Conservation (phyloP, 129 eudicot genomes). For the Helianthus annuus region HanXRQr2.0-SUNRISE NC_035439.2:134947373-134947872, state of each 20-base stretch:
- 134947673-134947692: slow-evolving; percentile 58
- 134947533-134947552: slow-evolving; percentile 62
- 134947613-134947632: slow-evolving; percentile 55
- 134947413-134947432: slow-evolving; percentile 53
- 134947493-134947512: slow-evolving; percentile 55
- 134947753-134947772: slow-evolving; percentile 55
- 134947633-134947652: slow-evolving; percentile 67
- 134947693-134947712: slow-evolving; percentile 52
- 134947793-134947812: slow-evolving; percentile 45
- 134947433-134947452: slow-evolving; percentile 58
- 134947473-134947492: slow-evolving; percentile 63
- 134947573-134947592: slow-evolving; percentile 50
- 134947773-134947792: slow-evolving; percentile 59
- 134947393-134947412: slow-evolving; percentile 57
- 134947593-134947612: slow-evolving; percentile 41
- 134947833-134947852: too few relatives aligned
- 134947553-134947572: slow-evolving; percentile 56
- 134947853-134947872: too few relatives aligned
- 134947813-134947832: slow-evolving; percentile 47
- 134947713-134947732: slow-evolving; percentile 47
- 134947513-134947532: slow-evolving; percentile 48
- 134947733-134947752: slow-evolving; percentile 65
- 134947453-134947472: slow-evolving; percentile 44
- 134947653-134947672: slow-evolving; percentile 47
- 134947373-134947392: slow-evolving; percentile 43